Conservation (phyloP, 2,329 filamentous ascomycete genomes). For the Exserohilum turcica region DNA sequence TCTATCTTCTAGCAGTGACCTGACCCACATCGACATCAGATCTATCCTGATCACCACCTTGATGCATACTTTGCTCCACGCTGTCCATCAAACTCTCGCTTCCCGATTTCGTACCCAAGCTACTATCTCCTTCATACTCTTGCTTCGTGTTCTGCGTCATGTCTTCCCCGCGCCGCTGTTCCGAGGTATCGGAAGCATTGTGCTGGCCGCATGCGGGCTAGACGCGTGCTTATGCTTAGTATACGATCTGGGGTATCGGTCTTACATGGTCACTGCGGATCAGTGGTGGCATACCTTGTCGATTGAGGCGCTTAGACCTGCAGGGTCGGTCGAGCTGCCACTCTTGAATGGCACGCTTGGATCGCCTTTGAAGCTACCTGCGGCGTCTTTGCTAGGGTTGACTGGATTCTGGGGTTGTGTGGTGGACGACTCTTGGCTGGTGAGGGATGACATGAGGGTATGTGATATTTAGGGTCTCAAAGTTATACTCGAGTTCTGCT, state of each 20-base stretch:
- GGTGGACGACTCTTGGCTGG: slow-evolving; percentile 19
- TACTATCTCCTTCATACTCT: slow-evolving; percentile 4
- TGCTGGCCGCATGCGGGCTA: slow-evolving; percentile 7
- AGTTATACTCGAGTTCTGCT: background rate
- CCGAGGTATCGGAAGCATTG: slow-evolving; percentile 16
- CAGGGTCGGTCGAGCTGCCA: slow-evolving; percentile 1
- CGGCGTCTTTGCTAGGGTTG: slow-evolving; percentile 9
- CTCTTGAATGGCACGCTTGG: slow-evolving; percentile 12
- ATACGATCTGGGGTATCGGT: background rate
- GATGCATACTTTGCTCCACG: slow-evolving; percentile 18
- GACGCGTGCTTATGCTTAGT: too few species aligned
- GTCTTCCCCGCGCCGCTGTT: slow-evolving; percentile 16
- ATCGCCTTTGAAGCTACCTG: slow-evolving; percentile 9
- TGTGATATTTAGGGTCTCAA: too few species aligned
- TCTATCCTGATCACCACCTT: slow-evolving; percentile 9
- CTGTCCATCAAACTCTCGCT: slow-evolving; percentile 22
- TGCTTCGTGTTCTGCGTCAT: slow-evolving; percentile 10
- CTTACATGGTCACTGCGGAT: too few species aligned
- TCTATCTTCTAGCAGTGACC: background rate
- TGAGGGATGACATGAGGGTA: slow-evolving; percentile 17
- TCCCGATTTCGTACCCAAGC: slow-evolving; percentile 14
- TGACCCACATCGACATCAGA: slow-evolving; percentile 8
- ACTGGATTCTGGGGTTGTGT: slow-evolving; percentile 19
- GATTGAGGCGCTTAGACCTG: slow-evolving; percentile 6
- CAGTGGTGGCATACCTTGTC: slow-evolving; percentile 9